Percentiles rank a stretch among this genome's conserved stretches.
Evolutionary conservation across 495 filamentous ascomycete genomes (phyloP).

Genomic region (Penicillium turbatum): DNA sequence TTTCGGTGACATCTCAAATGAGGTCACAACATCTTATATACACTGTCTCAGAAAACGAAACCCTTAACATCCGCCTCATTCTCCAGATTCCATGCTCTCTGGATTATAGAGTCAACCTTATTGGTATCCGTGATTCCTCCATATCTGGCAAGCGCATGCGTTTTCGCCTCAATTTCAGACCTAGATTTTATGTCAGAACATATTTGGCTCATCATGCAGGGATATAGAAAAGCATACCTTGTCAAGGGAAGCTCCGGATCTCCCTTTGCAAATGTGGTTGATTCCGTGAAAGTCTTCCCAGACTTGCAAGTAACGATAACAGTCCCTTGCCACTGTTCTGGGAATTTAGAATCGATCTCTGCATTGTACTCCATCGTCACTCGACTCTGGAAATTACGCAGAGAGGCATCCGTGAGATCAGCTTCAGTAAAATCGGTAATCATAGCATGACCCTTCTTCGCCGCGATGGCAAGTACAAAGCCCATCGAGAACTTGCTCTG

Average conservation of each 20-base stretch:
- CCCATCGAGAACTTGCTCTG: constrained; percentile 41
- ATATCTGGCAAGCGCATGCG: constrained; percentile 22
- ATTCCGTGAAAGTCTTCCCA: constrained; percentile 24
- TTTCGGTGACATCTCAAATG: neutral
- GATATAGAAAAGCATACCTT: constrained; percentile 17
- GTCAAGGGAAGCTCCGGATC: constrained; percentile 32
- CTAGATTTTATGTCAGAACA: constrained; percentile 10
- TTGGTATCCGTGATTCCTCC: constrained; percentile 22
- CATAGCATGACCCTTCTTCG: constrained; percentile 35
- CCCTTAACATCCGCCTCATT: constrained; percentile 19
- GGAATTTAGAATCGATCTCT: constrained; percentile 31
- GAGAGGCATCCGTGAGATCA: constrained; percentile 20
- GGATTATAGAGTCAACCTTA: constrained; percentile 21
- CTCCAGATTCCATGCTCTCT: constrained; percentile 29
- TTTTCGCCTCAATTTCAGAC: constrained; percentile 27
- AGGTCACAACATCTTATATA: too few species aligned
- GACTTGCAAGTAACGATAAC: constrained; percentile 30
- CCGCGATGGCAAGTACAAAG: constrained; percentile 36
- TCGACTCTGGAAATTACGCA: constrained; percentile 28
- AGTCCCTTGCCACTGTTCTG: constrained; percentile 29
- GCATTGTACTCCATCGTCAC: constrained; percentile 29
- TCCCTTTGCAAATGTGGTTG: constrained; percentile 30
- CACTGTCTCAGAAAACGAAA: constrained; percentile 15
- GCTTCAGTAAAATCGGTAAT: constrained; percentile 36
- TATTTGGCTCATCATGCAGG: neutral